These are phyloP conservation scores for Fusarium compactum DNA, from an alignment of 2,329 filamentous ascomycete genomes.

Conservation along the genomic window DNA sequence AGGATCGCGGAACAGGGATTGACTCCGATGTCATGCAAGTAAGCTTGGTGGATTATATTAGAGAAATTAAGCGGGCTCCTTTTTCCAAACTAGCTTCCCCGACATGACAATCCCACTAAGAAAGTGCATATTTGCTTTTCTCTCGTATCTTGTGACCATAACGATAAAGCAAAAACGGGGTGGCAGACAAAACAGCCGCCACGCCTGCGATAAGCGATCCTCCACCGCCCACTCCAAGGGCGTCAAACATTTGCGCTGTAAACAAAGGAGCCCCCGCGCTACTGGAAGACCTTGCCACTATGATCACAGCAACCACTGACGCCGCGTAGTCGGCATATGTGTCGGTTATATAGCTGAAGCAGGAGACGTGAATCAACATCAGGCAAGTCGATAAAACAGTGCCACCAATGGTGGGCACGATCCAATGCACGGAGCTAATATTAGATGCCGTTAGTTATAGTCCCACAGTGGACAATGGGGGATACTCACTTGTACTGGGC, in stretches of 20 bases:
- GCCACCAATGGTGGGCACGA: not conserved
- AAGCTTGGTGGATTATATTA: no score
- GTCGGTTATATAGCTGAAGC: not conserved
- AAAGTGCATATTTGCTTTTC: not conserved
- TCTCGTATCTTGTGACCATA: not conserved
- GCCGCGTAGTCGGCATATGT: not conserved
- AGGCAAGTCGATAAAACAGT: not conserved
- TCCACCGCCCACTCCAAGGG: not conserved
- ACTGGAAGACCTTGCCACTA: not conserved
- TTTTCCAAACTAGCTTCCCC: no score
- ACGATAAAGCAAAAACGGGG: not conserved
- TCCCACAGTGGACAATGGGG: no score
- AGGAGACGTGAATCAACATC: not conserved
- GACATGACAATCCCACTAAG: rapidly evolving
- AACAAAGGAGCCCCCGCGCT: not conserved
- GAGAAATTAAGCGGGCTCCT: not conserved
- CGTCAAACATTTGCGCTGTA: not conserved
- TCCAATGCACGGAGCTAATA: not conserved
- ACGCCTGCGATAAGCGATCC: not conserved
- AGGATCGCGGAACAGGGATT: no score
- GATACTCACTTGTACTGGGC: not conserved
- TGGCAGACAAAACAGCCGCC: not conserved
- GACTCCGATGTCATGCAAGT: no score
- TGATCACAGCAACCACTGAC: not conserved
- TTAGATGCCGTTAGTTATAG: not conserved